Percentiles rank a stretch among this genome's conserved stretches.
Conservation (phyloP, 1,139 yeast species). For the Geotrichum bryndzae region DNA sequence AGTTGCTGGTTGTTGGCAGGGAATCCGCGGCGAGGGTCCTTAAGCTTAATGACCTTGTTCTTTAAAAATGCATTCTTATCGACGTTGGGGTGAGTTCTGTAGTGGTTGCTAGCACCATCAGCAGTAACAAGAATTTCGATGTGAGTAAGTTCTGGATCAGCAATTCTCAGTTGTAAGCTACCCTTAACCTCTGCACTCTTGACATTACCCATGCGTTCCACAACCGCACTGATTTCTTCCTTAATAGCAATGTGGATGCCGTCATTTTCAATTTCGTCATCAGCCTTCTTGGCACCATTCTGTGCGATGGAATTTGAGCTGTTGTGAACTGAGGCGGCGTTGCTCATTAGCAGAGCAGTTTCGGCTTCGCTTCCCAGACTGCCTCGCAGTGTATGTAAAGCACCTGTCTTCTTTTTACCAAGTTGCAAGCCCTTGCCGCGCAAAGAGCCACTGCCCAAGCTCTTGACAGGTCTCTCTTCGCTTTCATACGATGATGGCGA, state of each 20-base stretch:
- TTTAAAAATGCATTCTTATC: slow-evolving; percentile 66
- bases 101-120: slow-evolving; percentile 48
- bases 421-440: slow-evolving; percentile 76
- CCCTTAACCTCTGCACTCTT: slow-evolving; percentile 79
- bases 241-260: slow-evolving; percentile 75
- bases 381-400: slow-evolving; percentile 42
- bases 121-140: slow-evolving; percentile 57
- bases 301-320: not conserved
- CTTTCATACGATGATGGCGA: slow-evolving; percentile 7
- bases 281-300: slow-evolving; percentile 24
- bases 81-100: slow-evolving; percentile 93
- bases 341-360: slow-evolving; percentile 30
- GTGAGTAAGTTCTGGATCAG: slow-evolving; percentile 60
- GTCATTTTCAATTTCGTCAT: slow-evolving; percentile 42
- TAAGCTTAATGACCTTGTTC: slow-evolving; percentile 58
- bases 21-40: slow-evolving; percentile 72
- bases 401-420: slow-evolving; percentile 53
- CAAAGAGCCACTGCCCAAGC: slow-evolving; percentile 33
- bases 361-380: slow-evolving; percentile 29
- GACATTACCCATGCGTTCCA: slow-evolving; percentile 80
- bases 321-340: slow-evolving; percentile 17
- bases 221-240: slow-evolving; percentile 71
- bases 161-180: slow-evolving; percentile 81
- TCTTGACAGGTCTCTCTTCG: slow-evolving; percentile 16
- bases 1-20: slow-evolving; percentile 86